Conservation (phyloP, 148 eudicot genomes). For the Linanthus parryae region DNA sequence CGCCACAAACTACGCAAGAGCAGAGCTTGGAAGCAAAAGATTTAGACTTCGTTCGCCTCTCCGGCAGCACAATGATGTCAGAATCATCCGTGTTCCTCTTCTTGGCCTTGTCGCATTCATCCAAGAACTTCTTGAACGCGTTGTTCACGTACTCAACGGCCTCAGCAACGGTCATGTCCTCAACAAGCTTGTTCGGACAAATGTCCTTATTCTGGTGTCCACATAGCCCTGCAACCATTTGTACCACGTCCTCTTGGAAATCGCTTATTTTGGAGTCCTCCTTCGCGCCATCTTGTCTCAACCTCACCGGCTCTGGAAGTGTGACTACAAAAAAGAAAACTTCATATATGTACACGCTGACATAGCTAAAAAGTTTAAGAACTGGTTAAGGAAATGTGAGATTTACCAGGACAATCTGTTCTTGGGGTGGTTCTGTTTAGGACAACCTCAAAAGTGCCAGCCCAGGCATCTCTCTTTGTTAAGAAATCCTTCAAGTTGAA, state of each 20-base stretch:
- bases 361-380: not conserved
- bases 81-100: conserved; percentile 36
- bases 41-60: too few species aligned
- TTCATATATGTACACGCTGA: not conserved
- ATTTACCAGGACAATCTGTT: conserved; percentile 53
- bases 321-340: conserved; percentile 25
- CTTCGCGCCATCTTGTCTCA: conserved; percentile 23
- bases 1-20: conserved; percentile 41
- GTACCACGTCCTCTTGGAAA: conserved; percentile 49
- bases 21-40: conserved; percentile 38
- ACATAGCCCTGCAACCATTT: conserved; percentile 36
- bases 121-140: conserved; percentile 29
- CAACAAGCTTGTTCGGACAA: conserved; percentile 31
- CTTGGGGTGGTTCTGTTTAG: conserved; percentile 37
- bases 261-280: conserved; percentile 38
- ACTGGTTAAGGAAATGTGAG: not conserved
- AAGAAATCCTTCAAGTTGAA: conserved; percentile 42
- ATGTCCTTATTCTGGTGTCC: conserved; percentile 38
- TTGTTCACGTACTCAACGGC: conserved; percentile 30
- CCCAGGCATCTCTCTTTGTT: conserved; percentile 63
- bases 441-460: conserved; percentile 51
- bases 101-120: conserved; percentile 29
- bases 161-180: conserved; percentile 34
- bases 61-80: too few species aligned
- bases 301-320: conserved; percentile 30